These are phyloP conservation scores for Tillandsia fasciculata DNA, from an alignment of 176 grass and related monocot species.

Conservation along the genomic window DNA sequence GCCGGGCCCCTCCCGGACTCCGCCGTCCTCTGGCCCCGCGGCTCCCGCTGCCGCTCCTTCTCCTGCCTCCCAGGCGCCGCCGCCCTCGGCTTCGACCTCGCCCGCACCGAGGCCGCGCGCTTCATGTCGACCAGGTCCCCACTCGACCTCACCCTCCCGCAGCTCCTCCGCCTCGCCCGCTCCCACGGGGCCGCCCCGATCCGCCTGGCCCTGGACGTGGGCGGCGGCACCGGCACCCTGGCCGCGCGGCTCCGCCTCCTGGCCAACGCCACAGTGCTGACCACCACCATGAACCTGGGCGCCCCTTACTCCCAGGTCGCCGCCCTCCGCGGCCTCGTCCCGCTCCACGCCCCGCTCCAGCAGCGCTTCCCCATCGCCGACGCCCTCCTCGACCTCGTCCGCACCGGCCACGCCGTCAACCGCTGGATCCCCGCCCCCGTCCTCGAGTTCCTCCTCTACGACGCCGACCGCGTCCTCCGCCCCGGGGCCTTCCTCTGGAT, in stretches of 20 bases:
- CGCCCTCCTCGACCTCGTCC: conserved; percentile 68
- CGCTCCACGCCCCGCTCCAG: conserved; percentile 81
- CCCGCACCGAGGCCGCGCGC: conserved; percentile 36
- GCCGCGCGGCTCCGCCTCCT: conserved; percentile 56
- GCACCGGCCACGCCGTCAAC: conserved; percentile 86
- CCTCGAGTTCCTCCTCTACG: conserved; percentile 87
- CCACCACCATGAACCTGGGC: conserved; percentile 75
- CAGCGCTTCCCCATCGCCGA: conserved; percentile 73
- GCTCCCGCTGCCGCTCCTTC: conserved; percentile 37
- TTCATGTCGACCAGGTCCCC: conserved; percentile 39
- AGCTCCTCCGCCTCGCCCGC: conserved; percentile 71
- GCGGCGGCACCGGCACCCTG: conserved; percentile 67
- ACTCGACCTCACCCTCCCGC: conserved; percentile 71
- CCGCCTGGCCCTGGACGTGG: conserved; percentile 67
- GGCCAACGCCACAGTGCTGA: conserved; percentile 71
- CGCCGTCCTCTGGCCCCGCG: conserved; percentile 42
- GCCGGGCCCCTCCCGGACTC: conserved; percentile 13
- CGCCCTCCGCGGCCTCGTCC: conserved; percentile 60
- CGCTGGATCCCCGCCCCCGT: conserved; percentile 73
- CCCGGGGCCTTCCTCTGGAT: conserved; percentile 77
- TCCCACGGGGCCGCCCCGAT: conserved; percentile 60
- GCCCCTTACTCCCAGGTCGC: conserved; percentile 76
- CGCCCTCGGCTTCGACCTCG: conserved; percentile 45
- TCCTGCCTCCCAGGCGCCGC: conserved; percentile 38
- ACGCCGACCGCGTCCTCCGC: conserved; percentile 66